Evolutionary conservation across 2,329 filamentous ascomycete genomes (phyloP), one percentile per base, ranked within the genome.

Genomic region (Monosporascus sp.): DNA sequence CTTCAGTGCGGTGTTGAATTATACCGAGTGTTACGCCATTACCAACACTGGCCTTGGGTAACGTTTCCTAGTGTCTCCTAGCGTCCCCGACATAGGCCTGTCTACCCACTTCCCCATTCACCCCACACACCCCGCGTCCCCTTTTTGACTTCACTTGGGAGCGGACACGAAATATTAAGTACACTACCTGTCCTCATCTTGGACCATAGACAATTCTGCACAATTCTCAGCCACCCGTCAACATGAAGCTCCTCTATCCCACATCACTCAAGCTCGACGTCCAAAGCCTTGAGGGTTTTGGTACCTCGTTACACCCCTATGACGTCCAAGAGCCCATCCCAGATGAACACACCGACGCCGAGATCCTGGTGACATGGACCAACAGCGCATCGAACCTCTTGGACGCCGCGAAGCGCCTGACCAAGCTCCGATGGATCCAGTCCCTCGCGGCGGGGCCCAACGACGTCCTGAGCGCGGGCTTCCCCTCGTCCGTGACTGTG

Each of bases 211-310:
- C 24, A 9, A 17, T 24, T 46, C 15, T 8, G 3, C 24, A 46
- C n/a, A 14, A 18, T 14, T 24, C 11, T 24, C 42, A n/a, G 22
- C 22, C 42, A 38, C 15, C 20, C 18, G 15, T 31, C 62, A 71
- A 51, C 49, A 82, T 82, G 81, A 86, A 86, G 72, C 79, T 86
- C 59, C 81, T 86, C 58, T 85, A 86, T 71, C 83, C 83, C 49
- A 85, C 80, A 51, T 85, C 82, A 3, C 74, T 86, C 56, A 72
- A 71, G 50, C 76, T 86, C 66, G 76, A 85, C 71, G 62, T 76
- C 54, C 57, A 74, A 55, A 73, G 70, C 63, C 74, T 86, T 54
- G 69, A 84, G 59, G 83, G 82, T 62, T 85, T 83, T 73, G 73
- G 76, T 47, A 75, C 80, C 46, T 67, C 73, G 2, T 74, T 85